A percentile compares a stretch with the other conserved stretches of the same genome.
Evolutionary conservation across 345 rosid genomes (phyloP).

Genomic region (Pistacia integerrima): DNA sequence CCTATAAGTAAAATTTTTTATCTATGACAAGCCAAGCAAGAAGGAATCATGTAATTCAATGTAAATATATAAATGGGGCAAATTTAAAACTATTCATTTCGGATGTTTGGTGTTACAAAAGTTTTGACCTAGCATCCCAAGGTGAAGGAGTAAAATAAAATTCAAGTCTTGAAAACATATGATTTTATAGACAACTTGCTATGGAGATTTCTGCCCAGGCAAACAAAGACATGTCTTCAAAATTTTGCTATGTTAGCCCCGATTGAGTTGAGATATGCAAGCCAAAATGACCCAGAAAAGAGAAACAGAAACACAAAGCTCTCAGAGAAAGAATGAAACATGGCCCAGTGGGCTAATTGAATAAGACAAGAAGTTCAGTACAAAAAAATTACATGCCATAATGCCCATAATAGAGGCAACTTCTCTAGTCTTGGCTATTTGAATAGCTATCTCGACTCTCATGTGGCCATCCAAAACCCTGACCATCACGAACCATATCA

Average conservation of each 20-base stretch:
- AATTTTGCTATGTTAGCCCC: neutral
- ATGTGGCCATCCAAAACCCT: constrained; percentile 72
- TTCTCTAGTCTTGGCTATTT: constrained; percentile 49
- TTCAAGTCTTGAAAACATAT: neutral
- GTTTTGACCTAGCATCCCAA: neutral
- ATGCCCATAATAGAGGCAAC: neutral
- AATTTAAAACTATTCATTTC: neutral
- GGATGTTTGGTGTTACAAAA: no score
- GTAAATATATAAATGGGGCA: neutral
- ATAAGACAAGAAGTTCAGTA: neutral
- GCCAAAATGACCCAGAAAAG: neutral
- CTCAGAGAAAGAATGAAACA: neutral
- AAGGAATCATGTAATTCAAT: neutral
- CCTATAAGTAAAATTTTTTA: neutral
- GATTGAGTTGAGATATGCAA: neutral
- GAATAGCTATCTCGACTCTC: constrained; percentile 74
- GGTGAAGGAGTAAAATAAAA: neutral
- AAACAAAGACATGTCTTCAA: neutral
- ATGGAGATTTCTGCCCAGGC: neutral
- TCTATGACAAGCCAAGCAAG: neutral
- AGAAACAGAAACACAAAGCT: neutral
- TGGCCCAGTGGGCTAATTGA: constrained; percentile 7
- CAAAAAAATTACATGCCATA: constrained; percentile 17
- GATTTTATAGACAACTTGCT: neutral
- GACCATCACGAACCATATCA: constrained; percentile 61